These are phyloP conservation scores for Trametes villosa DNA, from an alignment of 768 basidiomycete genomes.

Conservation along the genomic window DNA sequence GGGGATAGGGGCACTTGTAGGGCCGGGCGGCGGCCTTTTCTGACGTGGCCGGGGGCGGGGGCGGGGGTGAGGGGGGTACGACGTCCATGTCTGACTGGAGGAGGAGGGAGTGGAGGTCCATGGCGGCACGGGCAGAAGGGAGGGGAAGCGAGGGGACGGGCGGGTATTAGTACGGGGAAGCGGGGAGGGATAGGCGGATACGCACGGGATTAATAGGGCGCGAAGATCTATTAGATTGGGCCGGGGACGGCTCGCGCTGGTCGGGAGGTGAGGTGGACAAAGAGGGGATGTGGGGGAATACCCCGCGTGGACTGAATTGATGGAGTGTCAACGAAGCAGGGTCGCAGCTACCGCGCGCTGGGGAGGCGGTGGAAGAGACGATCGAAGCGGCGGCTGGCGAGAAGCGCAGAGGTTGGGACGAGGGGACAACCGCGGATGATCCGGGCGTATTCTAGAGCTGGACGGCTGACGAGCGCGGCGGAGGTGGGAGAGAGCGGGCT, in stretches of 20 bases:
- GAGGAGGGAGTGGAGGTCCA: constrained; percentile 24
- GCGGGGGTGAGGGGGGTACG: constrained; percentile 22
- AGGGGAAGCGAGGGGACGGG: constrained; percentile 12
- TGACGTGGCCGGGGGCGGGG: constrained; percentile 18
- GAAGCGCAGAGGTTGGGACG: constrained; percentile 1
- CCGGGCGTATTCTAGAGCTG: constrained; percentile 14
- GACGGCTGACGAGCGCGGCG: background rate
- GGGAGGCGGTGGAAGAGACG: constrained; percentile 15
- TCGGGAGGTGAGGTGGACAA: constrained; percentile 6
- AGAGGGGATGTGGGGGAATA: constrained; percentile 20
- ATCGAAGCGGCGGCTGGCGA: constrained; percentile 8
- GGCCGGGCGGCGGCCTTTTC: constrained; percentile 64
- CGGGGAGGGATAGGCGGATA: constrained; percentile 10
- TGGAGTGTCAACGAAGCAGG: constrained; percentile 15
- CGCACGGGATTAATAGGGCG: constrained; percentile 9
- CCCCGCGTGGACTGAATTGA: constrained; percentile 20
- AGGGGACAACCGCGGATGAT: constrained; percentile 21
- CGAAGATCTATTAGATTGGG: constrained; percentile 21
- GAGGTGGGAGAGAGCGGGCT: background rate
- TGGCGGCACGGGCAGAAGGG: constrained; percentile 20
- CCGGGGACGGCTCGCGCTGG: constrained; percentile 15
- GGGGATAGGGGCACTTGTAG: constrained; percentile 93
- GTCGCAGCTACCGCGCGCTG: constrained; percentile 15
- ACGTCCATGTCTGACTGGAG: constrained; percentile 27
- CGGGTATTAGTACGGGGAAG: constrained; percentile 20